phyloP scores from a whole-genome alignment of 208 protist genomes.

The Porcisia deanei region DNA sequence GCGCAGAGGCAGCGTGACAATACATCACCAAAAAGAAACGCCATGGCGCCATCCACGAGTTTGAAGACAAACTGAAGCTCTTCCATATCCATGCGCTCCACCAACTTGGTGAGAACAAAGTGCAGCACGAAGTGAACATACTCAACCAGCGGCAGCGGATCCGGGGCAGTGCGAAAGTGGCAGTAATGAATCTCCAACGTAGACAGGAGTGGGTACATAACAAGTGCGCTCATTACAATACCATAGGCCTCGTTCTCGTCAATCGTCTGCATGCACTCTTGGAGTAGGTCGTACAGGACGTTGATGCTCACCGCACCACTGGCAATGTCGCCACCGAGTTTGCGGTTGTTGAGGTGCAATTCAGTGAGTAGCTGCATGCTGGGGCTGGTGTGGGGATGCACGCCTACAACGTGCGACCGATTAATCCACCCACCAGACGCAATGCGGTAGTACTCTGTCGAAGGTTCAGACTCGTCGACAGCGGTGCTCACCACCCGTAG shows the following conservation, averaged over 20 bases:
- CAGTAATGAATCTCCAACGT: slow-evolving; percentile 17
- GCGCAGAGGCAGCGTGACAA: slow-evolving; percentile 57
- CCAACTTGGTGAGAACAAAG: slow-evolving; percentile 55
- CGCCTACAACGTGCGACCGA: slow-evolving; percentile 60
- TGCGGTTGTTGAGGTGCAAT: slow-evolving; percentile 27
- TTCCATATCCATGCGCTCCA: slow-evolving; percentile 39
- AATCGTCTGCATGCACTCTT: slow-evolving; percentile 70
- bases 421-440: slow-evolving; percentile 78
- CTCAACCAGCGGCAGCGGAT: slow-evolving; percentile 35
- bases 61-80: slow-evolving; percentile 30
- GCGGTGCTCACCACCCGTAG: slow-evolving; percentile 71
- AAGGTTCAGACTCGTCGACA: slow-evolving; percentile 44
- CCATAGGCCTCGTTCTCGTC: slow-evolving; percentile 69
- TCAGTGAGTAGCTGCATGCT: slow-evolving; percentile 33
- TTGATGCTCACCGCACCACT: slow-evolving; percentile 20
- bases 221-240: slow-evolving; percentile 66
- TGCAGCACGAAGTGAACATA: slow-evolving; percentile 67
- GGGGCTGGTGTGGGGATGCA: slow-evolving; percentile 35
- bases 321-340: slow-evolving; percentile 24
- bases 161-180: slow-evolving; percentile 14
- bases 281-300: slow-evolving; percentile 40
- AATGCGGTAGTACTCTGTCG: slow-evolving; percentile 65
- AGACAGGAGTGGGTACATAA: slow-evolving; percentile 59
- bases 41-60: slow-evolving; percentile 41
- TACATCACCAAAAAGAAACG: slow-evolving; percentile 72